Percentiles rank a stretch among this genome's conserved stretches.
Evolutionary conservation across 2,329 filamentous ascomycete genomes (phyloP).

Genomic region (Pseudogymnoascus sp.): DNA sequence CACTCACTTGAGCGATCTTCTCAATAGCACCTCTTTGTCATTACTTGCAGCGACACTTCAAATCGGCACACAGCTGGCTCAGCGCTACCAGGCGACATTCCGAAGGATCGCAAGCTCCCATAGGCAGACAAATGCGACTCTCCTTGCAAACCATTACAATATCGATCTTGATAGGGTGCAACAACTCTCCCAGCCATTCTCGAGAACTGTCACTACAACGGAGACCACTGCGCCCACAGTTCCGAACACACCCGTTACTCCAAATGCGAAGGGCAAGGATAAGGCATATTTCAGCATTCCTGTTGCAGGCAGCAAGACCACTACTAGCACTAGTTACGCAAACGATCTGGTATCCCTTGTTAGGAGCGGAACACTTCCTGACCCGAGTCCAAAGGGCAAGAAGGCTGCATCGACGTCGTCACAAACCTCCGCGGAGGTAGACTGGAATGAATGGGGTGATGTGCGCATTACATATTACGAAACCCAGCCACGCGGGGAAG

Average conservation of each 20-base stretch:
- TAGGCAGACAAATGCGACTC: constrained; percentile 58
- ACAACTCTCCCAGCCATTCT: constrained; percentile 73
- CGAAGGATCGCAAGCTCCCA: constrained; percentile 61
- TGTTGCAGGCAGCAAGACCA: constrained; percentile 34
- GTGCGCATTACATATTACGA: constrained; percentile 73
- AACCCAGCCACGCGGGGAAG: constrained; percentile 16
- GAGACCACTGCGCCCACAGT: constrained; percentile 40
- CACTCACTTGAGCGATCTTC: constrained; percentile 74
- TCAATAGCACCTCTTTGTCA: constrained; percentile 76
- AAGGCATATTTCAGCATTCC: constrained; percentile 41
- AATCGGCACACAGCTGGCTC: constrained; percentile 76
- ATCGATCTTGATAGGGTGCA: constrained; percentile 73
- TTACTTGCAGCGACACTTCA: constrained; percentile 72
- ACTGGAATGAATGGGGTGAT: constrained; percentile 73
- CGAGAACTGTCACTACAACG: constrained; percentile 54
- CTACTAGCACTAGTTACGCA: constrained; percentile 57
- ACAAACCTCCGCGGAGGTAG: constrained; percentile 26
- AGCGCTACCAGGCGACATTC: constrained; percentile 84
- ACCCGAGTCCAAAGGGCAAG: constrained; percentile 24
- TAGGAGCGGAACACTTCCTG: constrained; percentile 40
- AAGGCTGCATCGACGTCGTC: constrained; percentile 14
- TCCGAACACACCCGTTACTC: constrained; percentile 45
- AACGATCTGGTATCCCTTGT: constrained; percentile 75
- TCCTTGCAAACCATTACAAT: constrained; percentile 79
- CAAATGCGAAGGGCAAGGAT: constrained; percentile 67